A percentile compares a stretch with the other conserved stretches of the same genome.
Evolutionary conservation across 2,329 filamentous ascomycete genomes (phyloP).

Genomic region (Alternaria metachromatica): DNA sequence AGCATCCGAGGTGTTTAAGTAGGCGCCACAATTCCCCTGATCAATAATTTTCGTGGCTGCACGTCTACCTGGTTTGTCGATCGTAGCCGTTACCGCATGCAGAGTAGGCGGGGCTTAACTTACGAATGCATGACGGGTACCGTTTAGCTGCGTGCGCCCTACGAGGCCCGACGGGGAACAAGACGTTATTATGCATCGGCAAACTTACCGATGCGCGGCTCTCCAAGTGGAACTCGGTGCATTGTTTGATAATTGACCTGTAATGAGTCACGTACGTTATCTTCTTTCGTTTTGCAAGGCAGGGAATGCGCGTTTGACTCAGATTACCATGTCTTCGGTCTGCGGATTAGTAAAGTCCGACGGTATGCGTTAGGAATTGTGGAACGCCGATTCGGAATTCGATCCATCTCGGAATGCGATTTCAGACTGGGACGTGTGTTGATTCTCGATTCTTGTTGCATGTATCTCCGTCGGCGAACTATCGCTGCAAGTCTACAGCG

Average conservation of each 20-base stretch:
- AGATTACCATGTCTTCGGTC: background rate
- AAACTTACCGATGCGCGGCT: background rate
- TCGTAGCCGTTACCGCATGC: slow-evolving; percentile 14
- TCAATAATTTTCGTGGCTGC: slow-evolving; percentile 10
- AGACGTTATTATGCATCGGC: background rate
- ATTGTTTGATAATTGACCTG: background rate
- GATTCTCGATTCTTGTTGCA: background rate
- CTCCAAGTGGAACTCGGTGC: background rate
- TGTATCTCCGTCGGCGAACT: background rate
- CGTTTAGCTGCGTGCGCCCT: slow-evolving; percentile 2
- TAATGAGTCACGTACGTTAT: background rate
- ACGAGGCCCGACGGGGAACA: background rate
- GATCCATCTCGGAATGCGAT: background rate
- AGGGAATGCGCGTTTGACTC: background rate
- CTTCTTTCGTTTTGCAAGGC: background rate
- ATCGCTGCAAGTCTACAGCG: background rate
- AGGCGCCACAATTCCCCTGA: background rate
- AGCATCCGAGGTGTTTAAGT: slow-evolving; percentile 16
- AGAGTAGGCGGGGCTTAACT: slow-evolving; percentile 17
- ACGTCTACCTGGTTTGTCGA: slow-evolving; percentile 10
- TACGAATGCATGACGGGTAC: slow-evolving; percentile 13
- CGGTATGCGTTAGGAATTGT: background rate
- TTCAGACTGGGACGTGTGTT: background rate
- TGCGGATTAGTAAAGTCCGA: background rate
- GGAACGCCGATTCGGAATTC: slow-evolving; percentile 12